Evolutionary conservation across 148 eudicot species (phyloP), one percentile per base, ranked within the genome.

Genomic region (Persicaria tinctoria): DNA sequence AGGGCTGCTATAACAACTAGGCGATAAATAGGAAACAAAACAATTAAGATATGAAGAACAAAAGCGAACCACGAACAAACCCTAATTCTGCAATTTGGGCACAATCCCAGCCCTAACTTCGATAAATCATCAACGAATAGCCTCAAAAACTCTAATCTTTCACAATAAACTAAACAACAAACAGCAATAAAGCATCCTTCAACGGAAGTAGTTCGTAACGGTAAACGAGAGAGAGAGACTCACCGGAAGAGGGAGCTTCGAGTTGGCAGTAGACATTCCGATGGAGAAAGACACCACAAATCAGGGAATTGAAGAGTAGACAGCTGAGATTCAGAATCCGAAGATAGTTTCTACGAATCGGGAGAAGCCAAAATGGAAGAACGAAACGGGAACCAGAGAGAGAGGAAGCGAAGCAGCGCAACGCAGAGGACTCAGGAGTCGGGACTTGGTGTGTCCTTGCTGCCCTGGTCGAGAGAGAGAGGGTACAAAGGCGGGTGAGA

Each of bases 381-480:
- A n/a, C 56, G 56, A 53, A 1, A 53, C 56, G 56, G 56, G 5
- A 53, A 60, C 0, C 8, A n/a, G 41, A 32, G 41, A 32, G 41
- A n/a, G 23, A 63, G 46, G 50, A 62, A 46, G 45, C 45, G 46
- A 23, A 74, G 32, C 68, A 60, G 68, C 68, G 68, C 68, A 60
- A 38, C 68, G 68, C 68, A 60, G 68, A 60, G 68, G 68, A 60
- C 68, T 60, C 10, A 13, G 44, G 44, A 32, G 41, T 32, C 41
- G 41, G 41, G 41, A 32, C 41, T 32, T 32, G 41, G 41, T 32
- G 41, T 27, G 68, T 60, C 68, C 68, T 60, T 60, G 68, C 68
- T 60, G 68, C 68, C 68, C 68, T 60, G 68, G 68, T 60, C 13
- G 2, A 60, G 68, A 60, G 68, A 60, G 64, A 59, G 68, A 57